phyloP scores from a whole-genome alignment of 2,329 filamentous ascomycete species.

The Claviceps digitariae region DNA sequence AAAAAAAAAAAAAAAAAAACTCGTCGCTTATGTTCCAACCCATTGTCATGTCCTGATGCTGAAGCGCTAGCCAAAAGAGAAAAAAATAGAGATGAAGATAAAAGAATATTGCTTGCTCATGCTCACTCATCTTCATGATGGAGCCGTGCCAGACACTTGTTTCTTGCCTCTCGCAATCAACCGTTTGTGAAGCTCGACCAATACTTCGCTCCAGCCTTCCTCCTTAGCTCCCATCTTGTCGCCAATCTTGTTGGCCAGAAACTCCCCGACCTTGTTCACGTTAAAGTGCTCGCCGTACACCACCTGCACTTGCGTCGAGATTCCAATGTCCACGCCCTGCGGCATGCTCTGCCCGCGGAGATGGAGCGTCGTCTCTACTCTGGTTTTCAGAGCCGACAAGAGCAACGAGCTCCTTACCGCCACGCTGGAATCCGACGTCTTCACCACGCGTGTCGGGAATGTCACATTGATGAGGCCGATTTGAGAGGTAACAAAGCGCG shows the following conservation, averaged over 20 bases:
- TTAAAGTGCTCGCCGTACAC: slow-evolving; percentile 72
- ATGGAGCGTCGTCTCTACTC: slow-evolving; percentile 49
- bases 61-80: slow-evolving; percentile 5
- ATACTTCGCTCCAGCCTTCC: slow-evolving; percentile 38
- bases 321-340: slow-evolving; percentile 39
- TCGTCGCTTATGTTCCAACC: background rate
- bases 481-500: slow-evolving; percentile 43
- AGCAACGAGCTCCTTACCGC: slow-evolving; percentile 48
- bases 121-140: slow-evolving; percentile 16
- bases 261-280: slow-evolving; percentile 60
- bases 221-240: slow-evolving; percentile 20
- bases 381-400: slow-evolving; percentile 51
- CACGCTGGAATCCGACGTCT: slow-evolving; percentile 51
- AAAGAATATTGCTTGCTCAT: background rate
- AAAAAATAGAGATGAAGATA: background rate
- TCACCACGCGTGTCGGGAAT: slow-evolving; percentile 50
- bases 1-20: background rate
- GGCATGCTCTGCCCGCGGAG: slow-evolving; percentile 33
- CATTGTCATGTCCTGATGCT: background rate
- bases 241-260: slow-evolving; percentile 42
- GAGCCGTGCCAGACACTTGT: slow-evolving; percentile 13
- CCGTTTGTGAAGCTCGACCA: slow-evolving; percentile 41
- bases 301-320: slow-evolving; percentile 44
- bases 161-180: slow-evolving; percentile 43
- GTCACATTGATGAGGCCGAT: slow-evolving; percentile 47